These are phyloP conservation scores for Penicillium steckii DNA, from an alignment of 495 filamentous ascomycete species.

Conservation along the genomic window DNA sequence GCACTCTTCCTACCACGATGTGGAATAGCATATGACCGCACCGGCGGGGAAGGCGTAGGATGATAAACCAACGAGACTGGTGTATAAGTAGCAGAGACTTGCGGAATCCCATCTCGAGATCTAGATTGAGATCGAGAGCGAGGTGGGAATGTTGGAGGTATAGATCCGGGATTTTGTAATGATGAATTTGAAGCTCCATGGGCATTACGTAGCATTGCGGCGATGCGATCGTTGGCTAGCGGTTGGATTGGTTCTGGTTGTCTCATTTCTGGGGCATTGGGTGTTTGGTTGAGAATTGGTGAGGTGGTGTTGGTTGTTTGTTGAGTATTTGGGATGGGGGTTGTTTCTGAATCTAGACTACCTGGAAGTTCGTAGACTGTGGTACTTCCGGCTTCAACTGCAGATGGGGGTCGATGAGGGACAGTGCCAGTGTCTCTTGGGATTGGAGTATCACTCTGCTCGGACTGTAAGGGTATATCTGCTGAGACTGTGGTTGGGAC, in stretches of 20 bases:
- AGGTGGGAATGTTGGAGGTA: not conserved
- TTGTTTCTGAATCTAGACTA: constrained; percentile 27
- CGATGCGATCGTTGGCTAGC: not conserved
- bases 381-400: not conserved
- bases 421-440: not conserved
- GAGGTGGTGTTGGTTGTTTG: too few species aligned
- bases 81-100: not conserved
- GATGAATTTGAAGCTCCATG: too few species aligned
- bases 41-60: not conserved
- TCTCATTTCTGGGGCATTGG: not conserved
- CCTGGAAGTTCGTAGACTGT: constrained; percentile 26
- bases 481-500: too few species aligned
- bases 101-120: not conserved
- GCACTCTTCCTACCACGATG: not conserved
- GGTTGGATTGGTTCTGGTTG: not conserved
- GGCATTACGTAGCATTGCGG: not conserved
- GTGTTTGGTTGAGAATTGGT: too few species aligned
- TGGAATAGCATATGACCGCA: not conserved
- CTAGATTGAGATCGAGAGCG: not conserved
- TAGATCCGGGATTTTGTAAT: not conserved
- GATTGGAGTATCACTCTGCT: not conserved
- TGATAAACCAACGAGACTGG: not conserved
- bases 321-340: too few species aligned
- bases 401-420: not conserved
- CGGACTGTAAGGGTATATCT: not conserved